phyloP scores from a whole-genome alignment of 768 basidiomycete species.

The Amanita exitialis region DNA sequence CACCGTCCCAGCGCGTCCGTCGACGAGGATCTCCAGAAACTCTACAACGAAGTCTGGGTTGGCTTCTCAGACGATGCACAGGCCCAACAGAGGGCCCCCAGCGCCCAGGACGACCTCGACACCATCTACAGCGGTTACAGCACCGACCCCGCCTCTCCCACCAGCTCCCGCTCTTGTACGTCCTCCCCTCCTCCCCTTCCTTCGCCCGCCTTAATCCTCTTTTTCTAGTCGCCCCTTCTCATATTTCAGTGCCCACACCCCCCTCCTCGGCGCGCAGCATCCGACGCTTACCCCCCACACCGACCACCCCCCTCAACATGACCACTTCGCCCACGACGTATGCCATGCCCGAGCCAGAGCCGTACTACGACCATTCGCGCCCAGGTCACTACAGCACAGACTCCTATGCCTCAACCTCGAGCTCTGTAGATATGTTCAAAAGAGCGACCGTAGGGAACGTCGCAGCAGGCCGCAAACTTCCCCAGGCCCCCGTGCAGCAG shows the following conservation, averaged over 20 bases:
- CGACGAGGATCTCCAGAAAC: slow-evolving; percentile 62
- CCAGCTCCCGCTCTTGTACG: slow-evolving; percentile 13
- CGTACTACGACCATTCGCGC: slow-evolving; percentile 21
- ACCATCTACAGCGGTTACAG: slow-evolving; percentile 29
- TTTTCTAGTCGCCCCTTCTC: background rate
- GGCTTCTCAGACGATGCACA: slow-evolving; percentile 43
- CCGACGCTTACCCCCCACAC: slow-evolving; percentile 33
- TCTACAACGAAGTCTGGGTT: slow-evolving; percentile 70
- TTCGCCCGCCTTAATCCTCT: background rate
- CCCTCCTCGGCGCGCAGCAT: slow-evolving; percentile 5
- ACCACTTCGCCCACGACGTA: slow-evolving; percentile 13
- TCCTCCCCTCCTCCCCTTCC: background rate
- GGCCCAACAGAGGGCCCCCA: background rate
- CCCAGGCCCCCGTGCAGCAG: slow-evolving; percentile 14
- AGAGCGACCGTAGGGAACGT: slow-evolving; percentile 10
- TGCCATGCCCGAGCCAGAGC: slow-evolving; percentile 35
- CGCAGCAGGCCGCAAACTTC: slow-evolving; percentile 10
- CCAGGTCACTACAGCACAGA: slow-evolving; percentile 16
- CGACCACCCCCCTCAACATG: slow-evolving; percentile 21
- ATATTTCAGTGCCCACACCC: slow-evolving; percentile 13
- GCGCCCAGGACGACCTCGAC: slow-evolving; percentile 15
- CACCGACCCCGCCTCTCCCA: slow-evolving; percentile 11
- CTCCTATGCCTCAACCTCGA: slow-evolving; percentile 17
- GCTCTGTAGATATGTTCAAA: too few relatives aligned
- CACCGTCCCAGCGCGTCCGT: slow-evolving; percentile 30